Evolutionary conservation across 768 basidiomycete genomes (phyloP), one percentile per base, ranked within the genome.

Genomic region (Psilocybe azurescens): DNA sequence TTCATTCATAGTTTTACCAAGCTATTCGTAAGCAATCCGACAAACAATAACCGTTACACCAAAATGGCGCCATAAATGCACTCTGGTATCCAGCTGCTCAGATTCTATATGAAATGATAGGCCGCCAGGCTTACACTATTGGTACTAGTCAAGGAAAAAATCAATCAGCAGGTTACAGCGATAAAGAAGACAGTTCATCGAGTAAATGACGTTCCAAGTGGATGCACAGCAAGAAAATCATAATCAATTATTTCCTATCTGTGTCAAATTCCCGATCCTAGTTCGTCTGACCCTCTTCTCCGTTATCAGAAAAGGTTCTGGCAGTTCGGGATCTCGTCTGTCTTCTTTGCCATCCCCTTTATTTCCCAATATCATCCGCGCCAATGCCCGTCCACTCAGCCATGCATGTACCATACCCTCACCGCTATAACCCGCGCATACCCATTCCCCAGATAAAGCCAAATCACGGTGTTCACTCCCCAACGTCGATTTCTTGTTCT

Each of bases 361-460:
- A 2, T 58, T 50, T 11, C 54, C 58, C 3, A 87, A 72, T 4
- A 92, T 75, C 88, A 89, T 67, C 38, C 59, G 61, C n/a, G 61
- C 66, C 18, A 67, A 28, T 29, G 66, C 66, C 14, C 56, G 55
- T 13, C 66, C 66, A 32, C 66, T 54, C 44, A 67, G 49, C 66
- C 66, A 67, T 29, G 66, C 66, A 59, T 67, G 66, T 3, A 67
- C 66, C 66, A 67, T 67, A 13, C 90, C 90, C 65, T 92, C 90
- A 1, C 90, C 90, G 0, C 82, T 79, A 68, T 87, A 91, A 4
- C 89, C 90, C 11, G 86, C 89, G 14, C 86, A 77, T 14, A 91
- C 80, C 90, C 90, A 91, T 70, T 91, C 90, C n/a, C 89, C 89
- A 0, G 87, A 73, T 24, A 67, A 58, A 1, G 78, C 14, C 6